A percentile compares a stretch with the other conserved stretches of the same genome.
Evolutionary conservation across 2,329 filamentous ascomycete genomes (phyloP).

Genomic region (Polychaeton citri): DNA sequence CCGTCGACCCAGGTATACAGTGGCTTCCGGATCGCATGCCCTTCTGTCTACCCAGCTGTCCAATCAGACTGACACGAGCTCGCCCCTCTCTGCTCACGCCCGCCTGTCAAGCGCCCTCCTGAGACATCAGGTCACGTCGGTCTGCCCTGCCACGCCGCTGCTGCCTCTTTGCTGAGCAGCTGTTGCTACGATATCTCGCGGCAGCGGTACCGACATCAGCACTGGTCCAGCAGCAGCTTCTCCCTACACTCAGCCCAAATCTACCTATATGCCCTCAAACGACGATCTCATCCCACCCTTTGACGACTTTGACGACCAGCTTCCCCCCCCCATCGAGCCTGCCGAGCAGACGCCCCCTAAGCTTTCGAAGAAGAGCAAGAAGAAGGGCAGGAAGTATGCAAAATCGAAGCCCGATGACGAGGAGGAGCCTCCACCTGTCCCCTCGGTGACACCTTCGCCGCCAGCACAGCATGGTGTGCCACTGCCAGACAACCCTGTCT

Average conservation of each 20-base stretch:
- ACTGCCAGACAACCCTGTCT: conserved; percentile 1
- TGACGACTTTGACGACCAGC: conserved; percentile 13
- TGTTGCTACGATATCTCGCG: not conserved
- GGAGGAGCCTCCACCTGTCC: conserved; percentile 13
- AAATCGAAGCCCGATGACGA: conserved; percentile 10
- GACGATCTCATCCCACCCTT: not conserved
- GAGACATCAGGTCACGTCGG: not conserved
- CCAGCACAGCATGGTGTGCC: conserved; percentile 2
- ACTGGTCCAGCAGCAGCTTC: too few species aligned
- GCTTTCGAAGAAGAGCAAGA: conserved; percentile 10
- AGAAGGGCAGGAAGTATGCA: conserved; percentile 14
- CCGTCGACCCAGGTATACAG: too few species aligned
- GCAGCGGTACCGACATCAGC: not conserved
- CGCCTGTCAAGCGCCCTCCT: not conserved
- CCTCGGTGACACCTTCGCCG: conserved; percentile 16
- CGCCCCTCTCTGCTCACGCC: too few species aligned
- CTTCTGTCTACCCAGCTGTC: too few species aligned
- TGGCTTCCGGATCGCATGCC: too few species aligned
- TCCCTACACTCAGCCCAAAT: not conserved
- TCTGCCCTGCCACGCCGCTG: too few species aligned
- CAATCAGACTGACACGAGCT: too few species aligned
- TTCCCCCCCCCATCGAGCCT: conserved; percentile 9
- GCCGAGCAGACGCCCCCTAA: conserved; percentile 4
- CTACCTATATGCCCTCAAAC: conserved; percentile 1
- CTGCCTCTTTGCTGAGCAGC: too few species aligned